These are phyloP conservation scores for Casaregolazyma lundiana DNA, from an alignment of 1,139 yeast genomes.

Conservation along the genomic window DNA sequence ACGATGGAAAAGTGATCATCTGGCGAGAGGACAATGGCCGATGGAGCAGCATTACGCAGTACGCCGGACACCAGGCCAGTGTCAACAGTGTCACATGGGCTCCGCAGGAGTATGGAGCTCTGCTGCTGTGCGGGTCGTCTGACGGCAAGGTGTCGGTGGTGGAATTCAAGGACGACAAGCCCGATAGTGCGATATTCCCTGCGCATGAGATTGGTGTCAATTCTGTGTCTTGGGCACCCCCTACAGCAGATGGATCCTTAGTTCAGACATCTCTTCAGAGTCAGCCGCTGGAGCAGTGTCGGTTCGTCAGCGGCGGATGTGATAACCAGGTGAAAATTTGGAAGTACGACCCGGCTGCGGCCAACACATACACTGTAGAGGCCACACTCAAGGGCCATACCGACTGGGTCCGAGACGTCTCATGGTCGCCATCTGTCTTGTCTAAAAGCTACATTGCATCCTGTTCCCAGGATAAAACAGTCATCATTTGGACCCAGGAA, in stretches of 20 bases:
- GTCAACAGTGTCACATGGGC: constrained; percentile 97
- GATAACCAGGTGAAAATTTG: constrained; percentile 92
- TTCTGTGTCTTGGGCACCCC: constrained; percentile 95
- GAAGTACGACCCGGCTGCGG: constrained; percentile 54
- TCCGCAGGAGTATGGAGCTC: constrained; percentile 94
- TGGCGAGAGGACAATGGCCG: constrained; percentile 92
- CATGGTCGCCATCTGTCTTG: constrained; percentile 92
- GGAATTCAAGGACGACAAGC: constrained; percentile 84
- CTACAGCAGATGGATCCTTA: constrained; percentile 37
- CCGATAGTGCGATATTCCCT: constrained; percentile 56
- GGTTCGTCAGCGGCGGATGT: constrained; percentile 92
- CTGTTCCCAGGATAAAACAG: constrained; percentile 95
- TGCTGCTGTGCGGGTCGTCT: constrained; percentile 82
- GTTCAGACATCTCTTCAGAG: constrained; percentile 30
- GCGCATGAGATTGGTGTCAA: constrained; percentile 95
- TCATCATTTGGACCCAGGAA: constrained; percentile 87
- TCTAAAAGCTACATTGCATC: constrained; percentile 92
- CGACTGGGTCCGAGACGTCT: constrained; percentile 98
- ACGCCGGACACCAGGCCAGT: constrained; percentile 84
- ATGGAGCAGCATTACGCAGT: constrained; percentile 88
- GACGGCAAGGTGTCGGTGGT: constrained; percentile 91
- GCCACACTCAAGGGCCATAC: constrained; percentile 81
- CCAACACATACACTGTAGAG: constrained; percentile 64
- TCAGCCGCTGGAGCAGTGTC: constrained; percentile 31
- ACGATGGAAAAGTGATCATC: constrained; percentile 88